phyloP scores from a whole-genome alignment of 306 rosid genomes.

The Prunus dulcis region DNA sequence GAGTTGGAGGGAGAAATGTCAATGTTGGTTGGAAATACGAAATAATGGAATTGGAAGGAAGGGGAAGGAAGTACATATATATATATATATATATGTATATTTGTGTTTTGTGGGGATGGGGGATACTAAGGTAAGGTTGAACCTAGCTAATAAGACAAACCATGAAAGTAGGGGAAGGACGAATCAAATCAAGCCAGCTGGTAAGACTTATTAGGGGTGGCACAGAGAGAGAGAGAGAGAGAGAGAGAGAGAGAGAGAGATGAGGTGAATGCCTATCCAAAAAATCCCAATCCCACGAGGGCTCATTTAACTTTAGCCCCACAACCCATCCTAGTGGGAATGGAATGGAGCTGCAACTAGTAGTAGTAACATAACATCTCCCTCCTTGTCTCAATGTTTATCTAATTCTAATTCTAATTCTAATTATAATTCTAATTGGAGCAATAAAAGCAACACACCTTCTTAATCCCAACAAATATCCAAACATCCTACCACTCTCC shows the following conservation, averaged over 20 bases:
- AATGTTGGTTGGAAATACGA: conserved; percentile 44
- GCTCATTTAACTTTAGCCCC: conserved; percentile 50
- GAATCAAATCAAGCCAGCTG: conserved; percentile 48
- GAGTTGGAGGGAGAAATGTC: conserved; percentile 52
- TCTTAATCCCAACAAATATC: too few species aligned
- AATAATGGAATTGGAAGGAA: conserved; percentile 8
- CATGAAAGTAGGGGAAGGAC: conserved; percentile 29
- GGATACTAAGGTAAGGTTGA: conserved; percentile 36
- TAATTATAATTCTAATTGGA: conserved; percentile 16
- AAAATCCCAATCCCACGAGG: conserved; percentile 13
- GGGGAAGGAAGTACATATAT: not conserved
- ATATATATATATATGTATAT: not conserved
- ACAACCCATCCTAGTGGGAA: conserved; percentile 52
- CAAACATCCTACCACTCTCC: too few species aligned
- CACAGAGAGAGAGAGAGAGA: not conserved
- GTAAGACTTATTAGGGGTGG: not conserved
- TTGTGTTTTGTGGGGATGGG: not conserved
- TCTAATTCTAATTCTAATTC: conserved; percentile 30
- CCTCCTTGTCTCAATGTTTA: conserved; percentile 24
- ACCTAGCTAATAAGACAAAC: conserved; percentile 64
- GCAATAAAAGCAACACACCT: conserved; percentile 13
- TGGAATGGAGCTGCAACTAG: not conserved
- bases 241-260: conserved; percentile 31
- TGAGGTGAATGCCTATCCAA: conserved; percentile 50
- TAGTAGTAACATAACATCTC: not conserved